A percentile compares a stretch with the other conserved stretches of the same genome.
These are phyloP conservation scores for Cadophora malorum DNA, from an alignment of 2,329 filamentous ascomycete genomes.

Conservation along the genomic window DNA sequence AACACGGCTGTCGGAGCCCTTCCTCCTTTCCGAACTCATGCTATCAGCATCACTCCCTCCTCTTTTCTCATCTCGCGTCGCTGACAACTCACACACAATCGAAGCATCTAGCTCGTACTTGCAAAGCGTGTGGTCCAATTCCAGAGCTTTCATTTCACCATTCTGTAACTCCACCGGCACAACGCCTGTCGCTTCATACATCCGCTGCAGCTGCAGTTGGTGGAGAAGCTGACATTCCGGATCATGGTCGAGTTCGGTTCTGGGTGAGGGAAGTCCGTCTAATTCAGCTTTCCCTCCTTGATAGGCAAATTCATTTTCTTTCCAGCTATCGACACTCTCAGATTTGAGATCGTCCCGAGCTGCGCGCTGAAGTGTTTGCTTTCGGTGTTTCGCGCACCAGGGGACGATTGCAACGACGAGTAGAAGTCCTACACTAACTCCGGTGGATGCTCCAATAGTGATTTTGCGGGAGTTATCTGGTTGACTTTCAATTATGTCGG, in stretches of 20 bases:
- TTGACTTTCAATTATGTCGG: background rate
- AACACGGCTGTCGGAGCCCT: background rate
- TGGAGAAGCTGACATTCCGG: background rate
- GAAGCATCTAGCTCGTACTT: constrained; percentile 22
- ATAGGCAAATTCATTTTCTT: background rate
- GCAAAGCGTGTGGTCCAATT: constrained; percentile 18
- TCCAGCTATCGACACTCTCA: background rate
- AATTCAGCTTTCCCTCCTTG: background rate
- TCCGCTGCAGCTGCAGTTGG: background rate
- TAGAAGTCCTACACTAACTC: background rate
- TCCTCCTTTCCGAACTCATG: background rate
- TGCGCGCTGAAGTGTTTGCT: background rate
- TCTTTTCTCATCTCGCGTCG: background rate
- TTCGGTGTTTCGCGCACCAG: background rate
- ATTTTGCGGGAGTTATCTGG: background rate
- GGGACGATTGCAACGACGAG: background rate
- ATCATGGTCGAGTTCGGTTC: background rate
- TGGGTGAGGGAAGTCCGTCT: background rate
- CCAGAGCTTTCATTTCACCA: background rate
- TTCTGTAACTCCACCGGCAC: background rate
- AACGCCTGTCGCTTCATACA: background rate
- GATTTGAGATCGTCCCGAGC: background rate
- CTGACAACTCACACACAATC: constrained; percentile 7
- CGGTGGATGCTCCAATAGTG: background rate
- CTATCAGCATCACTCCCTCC: background rate